These are phyloP conservation scores for Lentinula sp. DNA, from an alignment of 768 basidiomycete species.

Conservation along the genomic window DNA sequence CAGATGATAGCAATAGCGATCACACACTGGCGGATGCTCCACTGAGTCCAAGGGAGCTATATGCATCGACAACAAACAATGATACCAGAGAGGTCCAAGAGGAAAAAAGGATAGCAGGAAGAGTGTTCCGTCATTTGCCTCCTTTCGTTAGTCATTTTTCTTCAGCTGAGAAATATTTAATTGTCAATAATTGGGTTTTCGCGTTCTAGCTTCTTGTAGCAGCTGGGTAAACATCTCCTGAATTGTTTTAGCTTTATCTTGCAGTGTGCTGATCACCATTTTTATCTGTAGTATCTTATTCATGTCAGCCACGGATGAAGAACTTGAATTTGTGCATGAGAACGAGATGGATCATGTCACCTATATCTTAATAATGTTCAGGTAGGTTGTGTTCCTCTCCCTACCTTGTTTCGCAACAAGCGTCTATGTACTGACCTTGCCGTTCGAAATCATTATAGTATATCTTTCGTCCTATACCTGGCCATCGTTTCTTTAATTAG, in stretches of 20 bases:
- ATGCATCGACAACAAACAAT: slow-evolving; percentile 1
- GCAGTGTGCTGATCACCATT: neutral
- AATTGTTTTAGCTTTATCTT: neutral
- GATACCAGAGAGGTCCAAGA: slow-evolving; percentile 2
- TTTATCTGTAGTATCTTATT: slow-evolving; percentile 56
- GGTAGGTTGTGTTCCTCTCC: slow-evolving; percentile 32
- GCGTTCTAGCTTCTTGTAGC: slow-evolving; percentile 55
- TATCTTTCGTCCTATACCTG: slow-evolving; percentile 75
- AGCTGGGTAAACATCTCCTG: slow-evolving; percentile 47
- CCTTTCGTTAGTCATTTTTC: slow-evolving; percentile 63
- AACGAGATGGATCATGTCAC: slow-evolving; percentile 88
- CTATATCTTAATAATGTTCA: slow-evolving; percentile 79
- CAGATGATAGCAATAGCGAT: slow-evolving; percentile 55
- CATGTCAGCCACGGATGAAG: slow-evolving; percentile 93
- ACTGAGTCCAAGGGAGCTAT: slow-evolving; percentile 10
- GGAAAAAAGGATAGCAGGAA: slow-evolving; percentile 32
- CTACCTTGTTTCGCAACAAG: neutral
- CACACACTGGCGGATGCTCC: slow-evolving; percentile 50
- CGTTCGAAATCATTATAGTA: slow-evolving; percentile 25
- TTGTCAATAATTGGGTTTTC: slow-evolving; percentile 6
- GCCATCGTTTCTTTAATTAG: slow-evolving; percentile 66
- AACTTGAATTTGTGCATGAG: slow-evolving; percentile 63
- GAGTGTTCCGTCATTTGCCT: slow-evolving; percentile 80
- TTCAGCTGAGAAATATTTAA: neutral
- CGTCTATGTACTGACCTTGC: too few relatives aligned